Base-by-base conservation (phyloP, 106 monocot species). In the Agapanthus africanus region DNA sequence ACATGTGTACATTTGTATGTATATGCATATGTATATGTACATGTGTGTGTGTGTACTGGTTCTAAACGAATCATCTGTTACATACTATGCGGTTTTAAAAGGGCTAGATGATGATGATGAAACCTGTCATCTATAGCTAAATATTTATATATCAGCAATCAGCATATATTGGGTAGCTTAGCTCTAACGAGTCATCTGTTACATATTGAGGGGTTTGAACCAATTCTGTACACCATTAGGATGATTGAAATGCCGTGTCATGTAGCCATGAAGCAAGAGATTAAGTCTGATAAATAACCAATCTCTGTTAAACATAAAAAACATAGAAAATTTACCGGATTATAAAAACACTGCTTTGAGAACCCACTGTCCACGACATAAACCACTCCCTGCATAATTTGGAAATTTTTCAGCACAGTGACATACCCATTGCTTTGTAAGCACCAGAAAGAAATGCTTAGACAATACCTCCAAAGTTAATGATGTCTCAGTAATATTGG, bases 401-500 rank as follows among this genome's bases (percentile, higher is more conserved):
- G 36, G 22, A 52, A 42, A 69, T 52, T 8, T 47, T 40, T 2
- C 27, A 44, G 54, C 26, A 38, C 61, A 6, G 65, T 52, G 6
- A 14, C 14, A 14, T 32, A 21, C 7, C 6, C 59, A 47, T 47
- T 74, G 14, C 11, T 7, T 54, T 15, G 44, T 1, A n/a, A 70
- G 51, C 1, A 66, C 37, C n/a, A 7, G 37, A 66, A 49, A 50
- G 37, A 38, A 31, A 62, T 37, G 30, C 50, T 39, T 18, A 66
- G 26, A 19, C 23, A 34, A 31, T 85, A 92, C 97, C 89, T 99
- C 99, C 31, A 99, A 79, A 66, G 99, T 99, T 54, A 99, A 71
- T 70, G 99, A 99, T 63, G 99, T 99, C 73, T 99, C 99, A 16
- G 99, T 90, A 83, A 99, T 99, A 86, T 99, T 99, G 8, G 99